Base-by-base conservation (phyloP, 768 basidiomycete genomes). In the Termitomyces eurrhizus region DNA sequence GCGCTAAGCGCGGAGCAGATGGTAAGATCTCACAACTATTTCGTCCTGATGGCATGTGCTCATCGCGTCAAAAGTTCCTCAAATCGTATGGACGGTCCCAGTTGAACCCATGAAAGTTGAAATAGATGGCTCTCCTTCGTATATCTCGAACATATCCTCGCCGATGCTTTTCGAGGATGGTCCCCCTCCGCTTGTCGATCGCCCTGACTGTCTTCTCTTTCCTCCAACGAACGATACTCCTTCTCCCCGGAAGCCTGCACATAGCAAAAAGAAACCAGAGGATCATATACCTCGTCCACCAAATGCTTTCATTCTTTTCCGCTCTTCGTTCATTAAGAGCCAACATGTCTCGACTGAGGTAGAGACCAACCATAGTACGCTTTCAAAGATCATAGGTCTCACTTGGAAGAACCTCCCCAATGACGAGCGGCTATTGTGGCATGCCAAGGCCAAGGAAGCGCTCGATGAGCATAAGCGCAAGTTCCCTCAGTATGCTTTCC, bases 301-400 rank as follows among this genome's bases (percentile, higher is more conserved):
- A 2, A 92, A 93, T 67, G 91, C 90, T 29, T 93, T 93, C 75
- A 93, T 92, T 69, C 82, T 93, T 67, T 93, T 92, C 79, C 87
- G 90, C 62, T 89, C 89, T 0, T 86, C 87, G 0, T 92, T 92
- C 73, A 89, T 92, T 72, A 89, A 89, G 75, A 81, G 78, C 65
- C 86, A 89, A 66, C 88, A 88, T 65, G 89, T 92, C 64, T 85
- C 89, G 9, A 83, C 87, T 8, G 84, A 82, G 55, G 86, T 92
- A 61, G 90, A 92, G 77, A 89, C 88, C 35, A 91, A 89, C 70
- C 90, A 91, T 74, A 88, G 86, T 66, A 91, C 90, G 4, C 77
- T 92, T 18, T 91, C 89, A 14, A 92, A 90, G 82, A 92, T 91
- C 68, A 89, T 92, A 61, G 90, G 90, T 26, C 76, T 90, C 62